These are phyloP conservation scores for Macrolepiota dolichaula DNA, from an alignment of 768 basidiomycete species.

Conservation along the genomic window DNA sequence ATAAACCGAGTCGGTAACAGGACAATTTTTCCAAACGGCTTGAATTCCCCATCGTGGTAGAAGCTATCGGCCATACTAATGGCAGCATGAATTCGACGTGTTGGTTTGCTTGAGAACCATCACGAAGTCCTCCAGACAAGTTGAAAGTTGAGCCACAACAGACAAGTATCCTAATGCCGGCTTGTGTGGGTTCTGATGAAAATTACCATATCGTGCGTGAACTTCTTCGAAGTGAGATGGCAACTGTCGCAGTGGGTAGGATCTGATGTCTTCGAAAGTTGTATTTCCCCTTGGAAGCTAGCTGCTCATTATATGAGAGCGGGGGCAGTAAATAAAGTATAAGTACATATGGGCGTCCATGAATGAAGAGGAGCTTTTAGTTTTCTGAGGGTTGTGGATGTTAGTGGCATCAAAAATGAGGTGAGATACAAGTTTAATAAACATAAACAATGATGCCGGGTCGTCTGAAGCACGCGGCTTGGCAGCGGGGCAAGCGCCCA, in stretches of 20 bases:
- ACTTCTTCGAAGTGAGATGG: neutral
- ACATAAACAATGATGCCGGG: neutral
- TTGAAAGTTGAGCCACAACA: neutral
- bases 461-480: neutral
- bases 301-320: neutral
- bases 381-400: too few relatives aligned
- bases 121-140: neutral
- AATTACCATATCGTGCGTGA: neutral
- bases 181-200: neutral
- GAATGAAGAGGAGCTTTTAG: neutral
- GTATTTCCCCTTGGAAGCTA: too few relatives aligned
- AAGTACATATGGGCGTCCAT: neutral
- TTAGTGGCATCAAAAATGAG: too few relatives aligned
- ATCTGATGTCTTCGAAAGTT: neutral
- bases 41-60: conserved; percentile 8
- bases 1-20: conserved; percentile 10
- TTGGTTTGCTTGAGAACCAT: neutral
- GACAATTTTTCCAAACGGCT: neutral
- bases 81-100: neutral
- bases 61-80: neutral
- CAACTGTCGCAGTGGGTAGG: neutral
- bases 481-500: neutral
- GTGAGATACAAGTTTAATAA: too few relatives aligned
- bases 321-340: neutral
- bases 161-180: neutral